Conservation (phyloP, 2,329 filamentous ascomycete species). For the Aspergillus puulaauensis region DNA sequence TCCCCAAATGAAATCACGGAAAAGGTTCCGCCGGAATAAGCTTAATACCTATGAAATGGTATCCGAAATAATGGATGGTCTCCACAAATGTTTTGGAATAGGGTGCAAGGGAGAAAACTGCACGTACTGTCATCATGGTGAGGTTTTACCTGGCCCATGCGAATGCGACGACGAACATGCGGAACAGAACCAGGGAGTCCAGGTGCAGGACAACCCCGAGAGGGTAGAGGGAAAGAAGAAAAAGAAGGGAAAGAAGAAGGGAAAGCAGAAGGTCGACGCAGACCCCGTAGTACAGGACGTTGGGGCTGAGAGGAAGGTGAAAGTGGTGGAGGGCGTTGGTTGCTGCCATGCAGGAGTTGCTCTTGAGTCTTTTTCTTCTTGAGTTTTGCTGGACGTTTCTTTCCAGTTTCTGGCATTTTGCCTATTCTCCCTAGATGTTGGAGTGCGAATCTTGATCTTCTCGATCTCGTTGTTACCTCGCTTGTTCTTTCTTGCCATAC, state of each 20-base stretch:
- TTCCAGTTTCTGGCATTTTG: neutral
- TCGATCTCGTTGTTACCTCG: neutral
- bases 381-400: neutral
- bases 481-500: neutral
- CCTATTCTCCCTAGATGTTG: neutral
- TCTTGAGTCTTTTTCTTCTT: neutral
- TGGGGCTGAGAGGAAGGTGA: slow-evolving; percentile 5
- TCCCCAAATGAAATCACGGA: neutral
- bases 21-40: neutral
- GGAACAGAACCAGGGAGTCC: neutral
- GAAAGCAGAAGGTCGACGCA: neutral
- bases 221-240: neutral
- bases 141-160: too few species aligned
- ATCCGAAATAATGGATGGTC: too few species aligned
- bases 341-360: neutral
- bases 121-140: too few species aligned
- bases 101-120: neutral
- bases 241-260: neutral
- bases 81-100: too few species aligned
- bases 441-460: neutral
- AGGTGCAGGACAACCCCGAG: neutral
- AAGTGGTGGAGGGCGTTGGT: neutral
- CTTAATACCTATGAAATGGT: too few species aligned
- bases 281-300: neutral
- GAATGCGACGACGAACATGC: slow-evolving; percentile 57